Percentiles rank a stretch among this genome's conserved stretches.
These are phyloP conservation scores for Umbelopsis sp. DNA, from an alignment of 192 early-diverging fungal species.

Conservation along the genomic window DNA sequence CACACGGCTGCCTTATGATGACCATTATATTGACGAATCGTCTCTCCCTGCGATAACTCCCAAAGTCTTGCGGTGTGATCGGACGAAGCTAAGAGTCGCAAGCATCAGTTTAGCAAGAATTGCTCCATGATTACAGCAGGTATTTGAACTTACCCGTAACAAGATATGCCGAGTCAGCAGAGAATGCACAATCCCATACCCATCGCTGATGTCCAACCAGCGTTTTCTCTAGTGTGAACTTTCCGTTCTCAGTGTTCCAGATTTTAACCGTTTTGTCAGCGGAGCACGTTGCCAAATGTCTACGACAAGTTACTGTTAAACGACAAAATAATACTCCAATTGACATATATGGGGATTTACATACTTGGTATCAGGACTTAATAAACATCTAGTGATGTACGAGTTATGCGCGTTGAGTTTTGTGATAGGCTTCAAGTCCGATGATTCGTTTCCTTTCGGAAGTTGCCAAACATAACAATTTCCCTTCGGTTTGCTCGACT, in stretches of 20 bases:
- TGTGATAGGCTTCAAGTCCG: slow-evolving; percentile 68
- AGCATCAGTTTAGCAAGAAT: neutral
- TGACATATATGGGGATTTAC: slow-evolving; percentile 12
- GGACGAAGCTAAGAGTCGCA: slow-evolving; percentile 63
- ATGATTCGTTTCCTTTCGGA: slow-evolving; percentile 60
- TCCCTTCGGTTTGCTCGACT: slow-evolving; percentile 27
- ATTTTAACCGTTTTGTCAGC: slow-evolving; percentile 89
- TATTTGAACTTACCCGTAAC: slow-evolving; percentile 61
- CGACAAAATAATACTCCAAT: neutral
- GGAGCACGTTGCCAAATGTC: slow-evolving; percentile 80
- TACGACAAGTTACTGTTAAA: slow-evolving; percentile 20
- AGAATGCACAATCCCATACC: slow-evolving; percentile 94
- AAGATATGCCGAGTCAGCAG: slow-evolving; percentile 88
- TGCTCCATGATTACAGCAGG: neutral
- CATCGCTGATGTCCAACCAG: slow-evolving; percentile 83
- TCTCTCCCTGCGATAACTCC: slow-evolving; percentile 78
- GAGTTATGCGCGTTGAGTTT: slow-evolving; percentile 79
- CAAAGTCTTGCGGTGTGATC: slow-evolving; percentile 84
- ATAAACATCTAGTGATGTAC: slow-evolving; percentile 81
- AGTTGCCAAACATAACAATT: slow-evolving; percentile 71
- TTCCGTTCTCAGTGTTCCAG: slow-evolving; percentile 64
- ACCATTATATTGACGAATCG: slow-evolving; percentile 86
- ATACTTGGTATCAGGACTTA: slow-evolving; percentile 83
- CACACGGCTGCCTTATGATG: slow-evolving; percentile 89
- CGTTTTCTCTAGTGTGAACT: slow-evolving; percentile 72